Evolutionary conservation across 345 rosid genomes (phyloP).

Genomic region (Lepidium africanum): DNA sequence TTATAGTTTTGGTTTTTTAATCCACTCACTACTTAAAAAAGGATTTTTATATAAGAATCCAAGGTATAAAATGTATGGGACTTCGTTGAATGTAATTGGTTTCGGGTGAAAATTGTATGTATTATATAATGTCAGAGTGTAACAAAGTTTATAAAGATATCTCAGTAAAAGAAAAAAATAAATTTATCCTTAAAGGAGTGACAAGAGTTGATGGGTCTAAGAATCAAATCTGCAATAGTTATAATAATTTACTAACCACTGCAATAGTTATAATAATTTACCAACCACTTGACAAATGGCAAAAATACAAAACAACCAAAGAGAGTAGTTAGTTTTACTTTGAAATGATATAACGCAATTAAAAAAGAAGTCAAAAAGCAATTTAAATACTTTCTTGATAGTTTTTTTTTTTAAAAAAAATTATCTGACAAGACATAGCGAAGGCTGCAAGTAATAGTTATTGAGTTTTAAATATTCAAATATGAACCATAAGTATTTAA

Average conservation of each 20-base stretch:
- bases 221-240: not conserved
- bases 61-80: not conserved
- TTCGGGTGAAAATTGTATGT: not conserved
- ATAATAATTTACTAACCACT: not conserved
- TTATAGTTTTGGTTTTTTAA: not conserved
- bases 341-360: too few species aligned
- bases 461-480: too few species aligned
- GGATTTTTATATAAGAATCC: not conserved
- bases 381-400: too few species aligned
- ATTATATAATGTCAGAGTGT: not conserved
- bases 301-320: not conserved
- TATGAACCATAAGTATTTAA: too few species aligned
- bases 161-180: not conserved
- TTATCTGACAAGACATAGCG: too few species aligned
- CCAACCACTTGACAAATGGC: not conserved
- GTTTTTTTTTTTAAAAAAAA: too few species aligned
- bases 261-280: not conserved
- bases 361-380: too few species aligned
- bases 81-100: not conserved
- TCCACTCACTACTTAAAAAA: not conserved
- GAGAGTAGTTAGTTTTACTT: too few species aligned
- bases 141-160: not conserved
- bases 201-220: not conserved
- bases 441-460: too few species aligned
- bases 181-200: not conserved